Base-by-base conservation (phyloP, 768 basidiomycete species). In the Dioszegia crocea region DNA sequence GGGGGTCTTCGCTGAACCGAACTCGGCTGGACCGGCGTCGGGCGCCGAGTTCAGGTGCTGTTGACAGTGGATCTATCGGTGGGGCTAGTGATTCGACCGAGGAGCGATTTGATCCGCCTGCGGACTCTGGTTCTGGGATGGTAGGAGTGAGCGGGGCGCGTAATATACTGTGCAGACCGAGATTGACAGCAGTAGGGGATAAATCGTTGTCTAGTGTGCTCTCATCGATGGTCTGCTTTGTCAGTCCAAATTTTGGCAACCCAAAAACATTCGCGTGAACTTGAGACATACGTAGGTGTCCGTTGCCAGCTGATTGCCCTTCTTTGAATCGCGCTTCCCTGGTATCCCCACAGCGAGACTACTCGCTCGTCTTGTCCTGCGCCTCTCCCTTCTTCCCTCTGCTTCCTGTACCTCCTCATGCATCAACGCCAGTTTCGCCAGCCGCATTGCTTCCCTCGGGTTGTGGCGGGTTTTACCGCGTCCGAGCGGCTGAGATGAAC, bases 381-480 rank as follows among this genome's bases (percentile, higher is more conserved):
- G 12, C 30, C 60, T 49, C 49, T 61, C 59, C 27, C 26, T 38
- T n/a, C 49, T 40, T 36, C 21, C n/a, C 19, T 50, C 47, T 5
- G 36, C 44, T 16, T 61, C 54, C 24, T 33, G 36, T 10, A 21
- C 47, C 23, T 61, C 60, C 30, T 56, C 60, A 27, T 51, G n/a
- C 33, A 61, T 61, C 46, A 56, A n/a, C 12, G 53, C 54, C 23
- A 56, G 10, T 31, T 61, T 61, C 4, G 60, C 54, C 17, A 61
- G 46, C n/a, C 54, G 45, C 60, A 61, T 61, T 29, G 27, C 38
- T 29, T 61, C 60, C 21, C 60, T 56, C 45, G 51, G 50, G 23
- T 33, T 59, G 19, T 27, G 8, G n/a, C n/a, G 27, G 14, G 6
- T 6, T 6, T 14, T 33, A 6, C 8, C 3, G 27, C 10, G 26